Percentiles rank a stretch among this genome's conserved stretches.
These are phyloP conservation scores for Prunus davidiana DNA, from an alignment of 306 rosid genomes.

Conservation along the genomic window DNA sequence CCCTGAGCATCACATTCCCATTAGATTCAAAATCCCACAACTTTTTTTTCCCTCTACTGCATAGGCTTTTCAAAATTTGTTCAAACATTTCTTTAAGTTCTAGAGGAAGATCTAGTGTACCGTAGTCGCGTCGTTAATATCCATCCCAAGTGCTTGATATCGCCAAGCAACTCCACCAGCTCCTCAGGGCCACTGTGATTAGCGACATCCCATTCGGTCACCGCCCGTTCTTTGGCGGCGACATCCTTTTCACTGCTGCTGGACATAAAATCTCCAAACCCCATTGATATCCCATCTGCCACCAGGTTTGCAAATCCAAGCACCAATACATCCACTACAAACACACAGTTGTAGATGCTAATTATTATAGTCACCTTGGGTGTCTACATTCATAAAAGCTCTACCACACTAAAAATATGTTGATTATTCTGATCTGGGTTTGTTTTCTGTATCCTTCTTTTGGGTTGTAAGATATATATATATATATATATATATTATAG, in stretches of 20 bases:
- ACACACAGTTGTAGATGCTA: not conserved
- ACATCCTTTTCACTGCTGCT: conserved; percentile 46
- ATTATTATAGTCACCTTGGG: not conserved
- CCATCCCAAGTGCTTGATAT: conserved; percentile 62
- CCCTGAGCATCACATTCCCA: not conserved
- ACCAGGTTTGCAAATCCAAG: conserved; percentile 66
- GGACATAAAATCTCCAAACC: conserved; percentile 61
- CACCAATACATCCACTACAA: conserved; percentile 47
- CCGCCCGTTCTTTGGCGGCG: conserved; percentile 31
- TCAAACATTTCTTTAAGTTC: not conserved
- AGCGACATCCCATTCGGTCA: conserved; percentile 55
- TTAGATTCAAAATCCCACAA: no score
- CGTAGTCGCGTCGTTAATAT: conserved; percentile 38
- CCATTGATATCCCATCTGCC: conserved; percentile 76
- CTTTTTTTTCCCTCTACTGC: no score
- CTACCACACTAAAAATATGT: not conserved
- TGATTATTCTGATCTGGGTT: not conserved
- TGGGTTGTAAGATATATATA: not conserved
- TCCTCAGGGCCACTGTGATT: conserved; percentile 38
- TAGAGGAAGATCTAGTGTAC: conserved; percentile 12
- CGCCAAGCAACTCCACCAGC: conserved; percentile 28
- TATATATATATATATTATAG: no score
- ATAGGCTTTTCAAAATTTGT: no score
- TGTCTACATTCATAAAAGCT: no score
- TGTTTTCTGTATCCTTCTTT: not conserved